Conservation (phyloP, 2,329 filamentous ascomycete genomes). For the Alternaria brassicicola region DNA sequence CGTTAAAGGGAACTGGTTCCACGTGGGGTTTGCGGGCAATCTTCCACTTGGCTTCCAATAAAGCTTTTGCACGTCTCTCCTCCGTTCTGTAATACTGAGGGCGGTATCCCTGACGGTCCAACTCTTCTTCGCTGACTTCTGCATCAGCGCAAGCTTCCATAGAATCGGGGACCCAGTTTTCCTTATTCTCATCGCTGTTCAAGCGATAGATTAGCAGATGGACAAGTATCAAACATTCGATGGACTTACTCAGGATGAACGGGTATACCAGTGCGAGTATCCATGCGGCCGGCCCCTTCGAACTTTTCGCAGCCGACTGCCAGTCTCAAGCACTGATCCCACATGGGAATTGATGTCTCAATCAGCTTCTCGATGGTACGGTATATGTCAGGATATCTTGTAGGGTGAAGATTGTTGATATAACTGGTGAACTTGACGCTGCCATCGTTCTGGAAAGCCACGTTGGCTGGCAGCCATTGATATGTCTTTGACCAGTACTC, state of each 20-base stretch:
- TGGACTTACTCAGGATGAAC: conserved; percentile 1
- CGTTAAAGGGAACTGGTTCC: conserved; percentile 13
- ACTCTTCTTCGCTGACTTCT: conserved; percentile 3
- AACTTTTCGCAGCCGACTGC: not conserved
- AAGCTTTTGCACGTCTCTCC: conserved; percentile 2
- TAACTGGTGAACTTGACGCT: conserved; percentile 55
- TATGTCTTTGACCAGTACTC: conserved; percentile 30
- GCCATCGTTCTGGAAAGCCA: conserved; percentile 49
- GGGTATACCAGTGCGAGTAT: conserved; percentile 10
- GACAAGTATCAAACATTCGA: not conserved
- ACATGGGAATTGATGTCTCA: conserved; percentile 26
- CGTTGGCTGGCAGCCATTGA: conserved; percentile 61
- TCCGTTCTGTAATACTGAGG: not conserved
- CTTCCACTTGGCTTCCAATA: conserved; percentile 21
- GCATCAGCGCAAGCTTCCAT: conserved; percentile 3
- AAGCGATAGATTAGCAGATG: not conserved
- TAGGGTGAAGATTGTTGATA: conserved; percentile 62
- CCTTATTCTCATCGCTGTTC: conserved; percentile 19
- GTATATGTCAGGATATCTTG: conserved; percentile 26
- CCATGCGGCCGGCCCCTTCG: conserved; percentile 17
- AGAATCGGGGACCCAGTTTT: conserved; percentile 22
- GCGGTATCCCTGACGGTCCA: not conserved
- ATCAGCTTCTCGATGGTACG: conserved; percentile 28
- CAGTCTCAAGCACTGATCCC: conserved; percentile 28
- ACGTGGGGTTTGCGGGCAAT: conserved; percentile 24